Conservation (phyloP, 768 basidiomycete genomes). For the Holtermannia corniformis region DNA sequence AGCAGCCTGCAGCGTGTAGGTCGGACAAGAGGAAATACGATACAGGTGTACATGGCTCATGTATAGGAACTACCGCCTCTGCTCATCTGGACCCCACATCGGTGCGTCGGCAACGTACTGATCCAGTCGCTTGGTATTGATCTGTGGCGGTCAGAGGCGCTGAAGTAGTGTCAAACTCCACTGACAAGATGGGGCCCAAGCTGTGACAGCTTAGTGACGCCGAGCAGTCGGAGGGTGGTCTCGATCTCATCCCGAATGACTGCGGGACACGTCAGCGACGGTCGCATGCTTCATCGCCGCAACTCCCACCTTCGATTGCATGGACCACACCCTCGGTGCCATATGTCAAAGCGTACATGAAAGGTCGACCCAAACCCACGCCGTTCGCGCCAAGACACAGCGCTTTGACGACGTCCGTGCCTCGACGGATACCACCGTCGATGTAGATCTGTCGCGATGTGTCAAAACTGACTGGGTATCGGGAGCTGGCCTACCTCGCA, state of each 20-base stretch:
- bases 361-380: slow-evolving; percentile 41
- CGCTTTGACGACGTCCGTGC: slow-evolving; percentile 84
- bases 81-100: slow-evolving; percentile 4
- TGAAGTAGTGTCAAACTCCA: background rate
- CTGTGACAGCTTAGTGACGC: slow-evolving; percentile 42
- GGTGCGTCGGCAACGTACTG: slow-evolving; percentile 8
- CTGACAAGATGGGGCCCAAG: slow-evolving; percentile 41
- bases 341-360: slow-evolving; percentile 43
- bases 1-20: no score
- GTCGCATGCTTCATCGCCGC: background rate
- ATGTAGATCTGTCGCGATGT: slow-evolving; percentile 53
- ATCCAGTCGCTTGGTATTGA: slow-evolving; percentile 16
- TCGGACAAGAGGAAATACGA: no score
- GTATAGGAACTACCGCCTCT: background rate
- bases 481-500: slow-evolving; percentile 24
- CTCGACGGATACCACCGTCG: slow-evolving; percentile 71
- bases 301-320: slow-evolving; percentile 37
- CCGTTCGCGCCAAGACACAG: slow-evolving; percentile 55
- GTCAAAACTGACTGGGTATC: background rate
- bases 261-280: slow-evolving; percentile 7
- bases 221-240: slow-evolving; percentile 43
- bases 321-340: slow-evolving; percentile 42
- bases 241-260: slow-evolving; percentile 45
- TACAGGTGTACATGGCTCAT: no score
- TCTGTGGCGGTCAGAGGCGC: slow-evolving; percentile 4